A percentile compares a stretch with the other conserved stretches of the same genome.
These are phyloP conservation scores for Termitomyces sp. DNA, from an alignment of 768 basidiomycete genomes.

Conservation along the genomic window DNA sequence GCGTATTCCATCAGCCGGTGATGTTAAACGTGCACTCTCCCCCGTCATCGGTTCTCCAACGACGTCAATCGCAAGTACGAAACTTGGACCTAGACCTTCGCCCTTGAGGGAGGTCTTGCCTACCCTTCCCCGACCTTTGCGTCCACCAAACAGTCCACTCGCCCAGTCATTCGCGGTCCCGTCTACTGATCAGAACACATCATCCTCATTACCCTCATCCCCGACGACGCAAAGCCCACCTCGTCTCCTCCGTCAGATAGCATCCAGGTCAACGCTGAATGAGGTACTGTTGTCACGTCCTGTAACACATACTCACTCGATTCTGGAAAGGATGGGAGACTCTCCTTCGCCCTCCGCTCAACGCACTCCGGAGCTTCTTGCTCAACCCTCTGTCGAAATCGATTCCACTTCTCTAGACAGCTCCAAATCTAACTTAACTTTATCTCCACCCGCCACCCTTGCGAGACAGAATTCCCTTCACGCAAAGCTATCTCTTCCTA, in stretches of 20 bases:
- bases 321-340: background rate
- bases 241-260: constrained; percentile 20
- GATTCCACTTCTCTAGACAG: constrained; percentile 25
- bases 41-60: constrained; percentile 12
- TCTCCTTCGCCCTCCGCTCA: constrained; percentile 3
- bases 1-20: constrained; percentile 16
- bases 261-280: constrained; percentile 20
- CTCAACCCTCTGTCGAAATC: constrained; percentile 17
- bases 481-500: constrained; percentile 65
- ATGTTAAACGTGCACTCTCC: constrained; percentile 20
- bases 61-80: constrained; percentile 5
- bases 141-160: constrained; percentile 32
- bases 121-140: background rate
- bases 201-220: constrained; percentile 14
- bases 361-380: background rate
- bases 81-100: constrained; percentile 11
- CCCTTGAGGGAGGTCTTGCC: constrained; percentile 13
- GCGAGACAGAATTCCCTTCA: constrained; percentile 40
- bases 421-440: constrained; percentile 27
- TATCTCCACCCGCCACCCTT: constrained; percentile 27
- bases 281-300: background rate
- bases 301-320: constrained; percentile 6
- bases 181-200: constrained; percentile 1
- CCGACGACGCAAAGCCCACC: constrained; percentile 14
- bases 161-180: constrained; percentile 16